Evolutionary conservation across 2,329 filamentous ascomycete species (phyloP).

Genomic region (Scedosporium dehoogii): DNA sequence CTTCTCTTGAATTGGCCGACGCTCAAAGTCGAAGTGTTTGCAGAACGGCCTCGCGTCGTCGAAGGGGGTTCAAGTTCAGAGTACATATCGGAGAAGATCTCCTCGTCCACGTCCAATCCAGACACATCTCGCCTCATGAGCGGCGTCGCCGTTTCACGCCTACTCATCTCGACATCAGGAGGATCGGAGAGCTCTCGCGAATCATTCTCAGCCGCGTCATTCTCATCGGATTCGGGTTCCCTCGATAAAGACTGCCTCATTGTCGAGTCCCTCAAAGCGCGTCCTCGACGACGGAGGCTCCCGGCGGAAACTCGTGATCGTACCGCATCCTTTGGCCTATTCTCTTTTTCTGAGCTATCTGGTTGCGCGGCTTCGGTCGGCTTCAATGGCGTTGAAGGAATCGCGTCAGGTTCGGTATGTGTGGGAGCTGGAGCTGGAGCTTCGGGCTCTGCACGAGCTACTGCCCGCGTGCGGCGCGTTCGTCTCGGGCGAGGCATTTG

Average conservation of each 20-base stretch:
- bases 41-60: conserved; percentile 24
- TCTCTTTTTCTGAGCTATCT: conserved; percentile 6
- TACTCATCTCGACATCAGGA: conserved; percentile 6
- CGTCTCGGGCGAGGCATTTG: conserved; percentile 11
- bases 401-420: background rate
- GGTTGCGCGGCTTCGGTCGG: conserved; percentile 11
- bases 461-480: conserved; percentile 11
- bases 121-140: conserved; percentile 30
- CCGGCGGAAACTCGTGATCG: conserved; percentile 15
- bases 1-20: conserved; percentile 35
- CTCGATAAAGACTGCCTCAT: conserved; percentile 24
- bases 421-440: background rate
- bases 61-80: conserved; percentile 26
- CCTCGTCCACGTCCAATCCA: conserved; percentile 38
- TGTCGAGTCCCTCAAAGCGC: background rate
- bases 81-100: conserved; percentile 33
- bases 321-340: conserved; percentile 10
- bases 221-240: conserved; percentile 23
- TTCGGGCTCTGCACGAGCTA: conserved; percentile 1
- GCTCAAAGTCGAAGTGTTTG: conserved; percentile 36
- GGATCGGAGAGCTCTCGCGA: background rate
- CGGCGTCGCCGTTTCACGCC: conserved; percentile 23
- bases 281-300: background rate
- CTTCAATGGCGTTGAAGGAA: conserved; percentile 15
- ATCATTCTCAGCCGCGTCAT: conserved; percentile 9